Percentiles rank a stretch among this genome's conserved stretches.
phyloP scores from a whole-genome alignment of 495 filamentous ascomycete genomes.

The Astrothelium subdiscretum region DNA sequence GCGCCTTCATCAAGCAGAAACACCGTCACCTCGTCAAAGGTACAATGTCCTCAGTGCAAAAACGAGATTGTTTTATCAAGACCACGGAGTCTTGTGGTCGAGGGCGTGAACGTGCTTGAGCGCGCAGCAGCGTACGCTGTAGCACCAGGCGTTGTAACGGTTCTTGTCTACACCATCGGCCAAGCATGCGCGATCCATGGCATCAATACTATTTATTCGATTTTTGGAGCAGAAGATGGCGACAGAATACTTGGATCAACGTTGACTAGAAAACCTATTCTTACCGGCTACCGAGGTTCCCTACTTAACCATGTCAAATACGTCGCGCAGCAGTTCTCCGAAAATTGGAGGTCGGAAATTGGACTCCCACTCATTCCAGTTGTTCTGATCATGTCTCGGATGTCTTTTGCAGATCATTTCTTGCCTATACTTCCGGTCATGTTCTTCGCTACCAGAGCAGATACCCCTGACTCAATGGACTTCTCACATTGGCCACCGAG shows the following conservation, averaged over 20 bases:
- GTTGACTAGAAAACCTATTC: constrained; percentile 1
- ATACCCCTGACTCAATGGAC: constrained; percentile 28
- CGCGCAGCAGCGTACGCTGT: constrained; percentile 43
- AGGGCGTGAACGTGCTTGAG: constrained; percentile 43
- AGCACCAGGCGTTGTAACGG: constrained; percentile 35
- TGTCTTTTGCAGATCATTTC: constrained; percentile 44
- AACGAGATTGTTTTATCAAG: constrained; percentile 62
- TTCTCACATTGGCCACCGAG: constrained; percentile 60
- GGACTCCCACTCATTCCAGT: constrained; percentile 53
- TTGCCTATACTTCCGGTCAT: constrained; percentile 52
- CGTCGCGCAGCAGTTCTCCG: constrained; percentile 11
- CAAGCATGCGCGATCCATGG: constrained; percentile 48
- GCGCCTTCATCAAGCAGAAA: constrained; percentile 27
- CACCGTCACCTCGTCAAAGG: constrained; percentile 43
- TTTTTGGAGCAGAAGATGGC: constrained; percentile 53
- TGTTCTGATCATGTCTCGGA: constrained; percentile 47
- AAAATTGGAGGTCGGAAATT: constrained; percentile 31
- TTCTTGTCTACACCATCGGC: constrained; percentile 19
- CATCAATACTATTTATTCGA: constrained; percentile 44
- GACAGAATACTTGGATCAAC: constrained; percentile 33
- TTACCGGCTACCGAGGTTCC: constrained; percentile 4
- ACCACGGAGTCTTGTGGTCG: constrained; percentile 56
- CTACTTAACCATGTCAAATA: constrained; percentile 11
- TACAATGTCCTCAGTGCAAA: constrained; percentile 83
- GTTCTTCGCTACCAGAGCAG: constrained; percentile 42